A percentile compares a stretch with the other conserved stretches of the same genome.
Conservation (phyloP, 495 filamentous ascomycete genomes). For the Aspergillus panamensis region DNA sequence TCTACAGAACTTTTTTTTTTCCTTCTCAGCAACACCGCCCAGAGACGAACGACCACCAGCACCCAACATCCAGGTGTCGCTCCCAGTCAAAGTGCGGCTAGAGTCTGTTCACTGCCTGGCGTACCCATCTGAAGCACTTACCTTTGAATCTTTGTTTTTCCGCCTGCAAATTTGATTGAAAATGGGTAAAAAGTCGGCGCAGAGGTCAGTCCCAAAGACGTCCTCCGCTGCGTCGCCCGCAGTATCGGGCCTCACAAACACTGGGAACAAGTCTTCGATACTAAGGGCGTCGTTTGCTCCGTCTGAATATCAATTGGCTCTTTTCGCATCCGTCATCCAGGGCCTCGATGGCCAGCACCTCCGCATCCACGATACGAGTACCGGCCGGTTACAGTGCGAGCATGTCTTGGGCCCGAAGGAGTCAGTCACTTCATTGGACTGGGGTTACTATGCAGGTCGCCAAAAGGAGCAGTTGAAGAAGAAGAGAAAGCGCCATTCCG, state of each 20-base stretch:
- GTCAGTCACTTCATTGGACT: conserved; percentile 53
- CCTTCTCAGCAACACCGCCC: conserved; percentile 33
- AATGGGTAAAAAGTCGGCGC: conserved; percentile 53
- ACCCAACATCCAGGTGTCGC: conserved; percentile 30
- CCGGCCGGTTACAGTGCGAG: conserved; percentile 56
- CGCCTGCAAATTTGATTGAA: conserved; percentile 18
- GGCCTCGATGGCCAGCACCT: conserved; percentile 57
- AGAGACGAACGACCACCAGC: conserved; percentile 34
- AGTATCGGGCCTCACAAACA: conserved; percentile 33
- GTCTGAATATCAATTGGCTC: conserved; percentile 51
- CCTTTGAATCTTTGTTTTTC: conserved; percentile 6
- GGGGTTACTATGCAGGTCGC: conserved; percentile 46
- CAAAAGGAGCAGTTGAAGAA: conserved; percentile 48
- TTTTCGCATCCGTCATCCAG: conserved; percentile 59
- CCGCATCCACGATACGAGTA: conserved; percentile 57
- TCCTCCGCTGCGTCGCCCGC: conserved; percentile 47
- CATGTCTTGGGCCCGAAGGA: conserved; percentile 50
- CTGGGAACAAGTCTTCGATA: conserved; percentile 48
- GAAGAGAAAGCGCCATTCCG: conserved; percentile 53
- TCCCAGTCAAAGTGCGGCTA: conserved; percentile 18
- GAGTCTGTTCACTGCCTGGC: conserved; percentile 3
- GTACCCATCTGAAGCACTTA: conserved; percentile 4
- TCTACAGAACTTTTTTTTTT: conserved; percentile 51
- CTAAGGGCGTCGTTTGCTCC: conserved; percentile 54
- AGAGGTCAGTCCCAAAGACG: conserved; percentile 43